Percentiles rank a stretch among this genome's conserved stretches.
These are phyloP conservation scores for Monilinia laxa DNA, from an alignment of 2,329 filamentous ascomycete genomes.

Conservation along the genomic window DNA sequence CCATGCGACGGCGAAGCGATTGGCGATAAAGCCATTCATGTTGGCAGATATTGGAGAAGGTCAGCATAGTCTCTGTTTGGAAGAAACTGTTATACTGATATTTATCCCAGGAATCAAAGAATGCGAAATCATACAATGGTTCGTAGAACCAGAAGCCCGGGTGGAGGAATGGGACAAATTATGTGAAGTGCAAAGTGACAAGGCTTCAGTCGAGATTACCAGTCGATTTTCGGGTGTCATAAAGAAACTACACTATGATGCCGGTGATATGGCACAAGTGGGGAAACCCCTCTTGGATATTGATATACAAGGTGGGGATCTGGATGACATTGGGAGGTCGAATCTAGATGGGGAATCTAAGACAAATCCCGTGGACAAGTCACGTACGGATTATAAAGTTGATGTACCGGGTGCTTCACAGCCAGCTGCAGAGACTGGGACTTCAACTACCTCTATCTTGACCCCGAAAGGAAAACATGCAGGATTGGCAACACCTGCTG, in stretches of 20 bases:
- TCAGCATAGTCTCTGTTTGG: slow-evolving; percentile 40
- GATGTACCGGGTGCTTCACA: slow-evolving; percentile 14
- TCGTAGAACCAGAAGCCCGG: slow-evolving; percentile 89
- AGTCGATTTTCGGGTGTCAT: slow-evolving; percentile 93
- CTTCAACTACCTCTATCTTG: background rate
- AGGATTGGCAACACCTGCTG: slow-evolving; percentile 83
- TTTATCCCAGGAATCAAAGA: slow-evolving; percentile 80
- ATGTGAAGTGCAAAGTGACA: slow-evolving; percentile 98
- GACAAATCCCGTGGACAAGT: slow-evolving; percentile 11
- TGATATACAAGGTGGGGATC: slow-evolving; percentile 77
- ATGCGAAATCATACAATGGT: slow-evolving; percentile 99
- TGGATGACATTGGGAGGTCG: slow-evolving; percentile 43
- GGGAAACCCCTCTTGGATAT: slow-evolving; percentile 95
- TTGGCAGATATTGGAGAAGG: slow-evolving; percentile 86
- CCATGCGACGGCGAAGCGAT: slow-evolving; percentile 33
- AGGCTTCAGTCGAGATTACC: slow-evolving; percentile 87
- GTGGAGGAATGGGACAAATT: slow-evolving; percentile 98
- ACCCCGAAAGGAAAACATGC: slow-evolving; percentile 58
- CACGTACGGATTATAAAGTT: slow-evolving; percentile 3
- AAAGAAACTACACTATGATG: slow-evolving; percentile 93
- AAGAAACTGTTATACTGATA: slow-evolving; percentile 19
- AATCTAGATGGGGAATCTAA: slow-evolving; percentile 31
- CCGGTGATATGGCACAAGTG: slow-evolving; percentile 93
- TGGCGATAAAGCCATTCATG: slow-evolving; percentile 72
- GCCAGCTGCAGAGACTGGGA: slow-evolving; percentile 2